Evolutionary conservation across 1,139 yeast species (phyloP).

Genomic region (Saccharomycopsis phalli): DNA sequence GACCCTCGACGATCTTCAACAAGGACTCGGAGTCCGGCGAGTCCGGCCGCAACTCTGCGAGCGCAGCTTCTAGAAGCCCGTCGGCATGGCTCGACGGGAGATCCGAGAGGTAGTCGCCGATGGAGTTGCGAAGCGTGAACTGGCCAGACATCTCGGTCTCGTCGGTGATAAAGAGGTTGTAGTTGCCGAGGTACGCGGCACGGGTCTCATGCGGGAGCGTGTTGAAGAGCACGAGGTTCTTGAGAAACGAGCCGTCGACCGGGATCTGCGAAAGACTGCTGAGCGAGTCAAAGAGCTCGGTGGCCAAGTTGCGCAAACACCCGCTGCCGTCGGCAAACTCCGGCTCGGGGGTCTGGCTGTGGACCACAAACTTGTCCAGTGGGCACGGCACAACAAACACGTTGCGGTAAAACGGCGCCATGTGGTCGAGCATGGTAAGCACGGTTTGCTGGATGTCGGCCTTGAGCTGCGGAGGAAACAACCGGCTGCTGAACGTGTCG

Average conservation of each 20-base stretch:
- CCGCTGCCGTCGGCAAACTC: constrained; percentile 19
- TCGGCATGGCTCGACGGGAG: constrained; percentile 27
- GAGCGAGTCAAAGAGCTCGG: constrained; percentile 27
- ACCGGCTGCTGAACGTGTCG: constrained; percentile 27
- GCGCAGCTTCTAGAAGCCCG: constrained; percentile 16
- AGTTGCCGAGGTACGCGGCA: constrained; percentile 41
- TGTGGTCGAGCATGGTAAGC: constrained; percentile 3
- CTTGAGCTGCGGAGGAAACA: constrained; percentile 8
- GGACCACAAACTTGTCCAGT: constrained; percentile 13
- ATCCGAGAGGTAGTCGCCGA: constrained; percentile 42
- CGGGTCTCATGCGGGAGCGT: constrained; percentile 10
- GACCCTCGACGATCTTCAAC: constrained; percentile 30
- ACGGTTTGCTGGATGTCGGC: constrained; percentile 1
- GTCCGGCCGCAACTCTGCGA: constrained; percentile 24
- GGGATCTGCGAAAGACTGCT: constrained; percentile 23
- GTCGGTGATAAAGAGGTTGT: constrained; percentile 61
- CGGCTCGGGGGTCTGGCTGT: constrained; percentile 8
- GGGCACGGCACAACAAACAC: constrained; percentile 4
- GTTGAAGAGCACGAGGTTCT: constrained; percentile 7
- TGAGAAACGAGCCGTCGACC: neutral
- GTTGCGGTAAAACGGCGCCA: constrained; percentile 12
- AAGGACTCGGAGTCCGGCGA: constrained; percentile 30
- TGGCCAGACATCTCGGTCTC: constrained; percentile 56
- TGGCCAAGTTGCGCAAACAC: constrained; percentile 27
- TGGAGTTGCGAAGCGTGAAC: constrained; percentile 43